A percentile compares a stretch with the other conserved stretches of the same genome.
Evolutionary conservation across 2,329 filamentous ascomycete genomes (phyloP).

Genomic region (Colletotrichum aenigma): DNA sequence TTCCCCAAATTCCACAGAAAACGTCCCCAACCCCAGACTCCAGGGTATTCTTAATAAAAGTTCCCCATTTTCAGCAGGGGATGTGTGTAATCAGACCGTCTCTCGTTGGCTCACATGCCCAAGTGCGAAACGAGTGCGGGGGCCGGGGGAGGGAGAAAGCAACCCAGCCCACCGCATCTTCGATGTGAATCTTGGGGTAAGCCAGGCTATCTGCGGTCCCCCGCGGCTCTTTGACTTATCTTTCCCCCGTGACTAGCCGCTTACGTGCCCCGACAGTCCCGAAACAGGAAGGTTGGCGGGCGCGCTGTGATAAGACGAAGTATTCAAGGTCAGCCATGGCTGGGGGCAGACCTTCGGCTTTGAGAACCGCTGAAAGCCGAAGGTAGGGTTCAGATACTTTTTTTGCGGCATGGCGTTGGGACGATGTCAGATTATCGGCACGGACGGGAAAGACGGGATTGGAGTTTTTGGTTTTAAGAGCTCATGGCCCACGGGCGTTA

Average conservation of each 20-base stretch:
- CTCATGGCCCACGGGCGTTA: neutral
- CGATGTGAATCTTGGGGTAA: conserved; percentile 8
- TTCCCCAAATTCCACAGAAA: neutral
- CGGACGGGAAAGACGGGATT: neutral
- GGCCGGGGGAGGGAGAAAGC: neutral
- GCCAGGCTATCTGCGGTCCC: neutral
- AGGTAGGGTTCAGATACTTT: neutral
- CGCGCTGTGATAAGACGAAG: neutral
- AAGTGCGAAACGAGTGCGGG: conserved; percentile 7
- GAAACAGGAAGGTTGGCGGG: neutral
- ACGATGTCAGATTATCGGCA: neutral
- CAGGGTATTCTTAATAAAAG: neutral
- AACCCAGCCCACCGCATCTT: neutral
- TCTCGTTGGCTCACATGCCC: conserved; percentile 14
- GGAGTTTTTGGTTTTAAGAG: neutral
- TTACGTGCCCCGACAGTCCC: neutral
- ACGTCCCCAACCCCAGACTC: neutral
- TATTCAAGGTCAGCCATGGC: neutral
- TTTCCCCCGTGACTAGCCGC: neutral
- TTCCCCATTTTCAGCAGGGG: neutral
- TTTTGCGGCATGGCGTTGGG: neutral
- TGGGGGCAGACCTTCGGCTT: neutral
- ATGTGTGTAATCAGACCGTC: neutral
- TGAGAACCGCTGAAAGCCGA: conserved; percentile 12
- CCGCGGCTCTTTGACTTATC: neutral